Evolutionary conservation across 129 eudicot species (phyloP).

Genomic region (Escallonia rubra): DNA sequence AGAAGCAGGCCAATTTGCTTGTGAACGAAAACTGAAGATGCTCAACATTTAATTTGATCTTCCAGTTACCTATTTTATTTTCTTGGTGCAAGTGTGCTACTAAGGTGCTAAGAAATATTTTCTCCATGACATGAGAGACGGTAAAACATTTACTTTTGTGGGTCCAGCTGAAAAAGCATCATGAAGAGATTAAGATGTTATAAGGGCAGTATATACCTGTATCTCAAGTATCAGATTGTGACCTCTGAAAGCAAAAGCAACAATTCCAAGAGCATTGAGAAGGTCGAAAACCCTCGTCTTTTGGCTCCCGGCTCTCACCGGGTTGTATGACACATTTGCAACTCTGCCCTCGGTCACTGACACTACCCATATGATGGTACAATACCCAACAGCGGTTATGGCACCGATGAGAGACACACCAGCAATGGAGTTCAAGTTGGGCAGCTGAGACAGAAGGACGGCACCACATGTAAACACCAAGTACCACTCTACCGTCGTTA

Average conservation of each 20-base stretch:
- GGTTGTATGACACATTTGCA: constrained; percentile 6
- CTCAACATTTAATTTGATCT: too few species aligned
- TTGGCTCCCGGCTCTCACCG: constrained; percentile 1
- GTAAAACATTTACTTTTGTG: too few species aligned
- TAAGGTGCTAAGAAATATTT: too few species aligned
- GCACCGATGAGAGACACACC: constrained; percentile 45
- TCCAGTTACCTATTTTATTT: too few species aligned
- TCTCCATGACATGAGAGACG: too few species aligned
- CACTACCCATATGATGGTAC: constrained; percentile 36
- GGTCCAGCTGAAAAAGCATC: too few species aligned
- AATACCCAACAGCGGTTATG: constrained; percentile 38
- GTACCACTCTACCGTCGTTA: constrained; percentile 52
- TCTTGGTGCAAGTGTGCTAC: too few species aligned
- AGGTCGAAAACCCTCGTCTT: constrained; percentile 13
- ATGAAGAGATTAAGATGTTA: too few species aligned
- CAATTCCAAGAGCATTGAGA: constrained; percentile 41
- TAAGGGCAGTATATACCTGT: constrained; percentile 33
- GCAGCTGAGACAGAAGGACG: constrained; percentile 35
- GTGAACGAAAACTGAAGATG: too few species aligned
- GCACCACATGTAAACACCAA: constrained; percentile 44
- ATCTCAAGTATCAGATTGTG: constrained; percentile 74
- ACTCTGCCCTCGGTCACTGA: constrained; percentile 24
- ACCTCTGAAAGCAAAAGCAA: constrained; percentile 59
- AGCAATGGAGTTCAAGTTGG: constrained; percentile 52
- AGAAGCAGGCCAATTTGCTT: too few species aligned